A percentile compares a stretch with the other conserved stretches of the same genome.
Evolutionary conservation across 169 alveolate genomes (phyloP).

Genomic region (Plasmodium gallinaceum): DNA sequence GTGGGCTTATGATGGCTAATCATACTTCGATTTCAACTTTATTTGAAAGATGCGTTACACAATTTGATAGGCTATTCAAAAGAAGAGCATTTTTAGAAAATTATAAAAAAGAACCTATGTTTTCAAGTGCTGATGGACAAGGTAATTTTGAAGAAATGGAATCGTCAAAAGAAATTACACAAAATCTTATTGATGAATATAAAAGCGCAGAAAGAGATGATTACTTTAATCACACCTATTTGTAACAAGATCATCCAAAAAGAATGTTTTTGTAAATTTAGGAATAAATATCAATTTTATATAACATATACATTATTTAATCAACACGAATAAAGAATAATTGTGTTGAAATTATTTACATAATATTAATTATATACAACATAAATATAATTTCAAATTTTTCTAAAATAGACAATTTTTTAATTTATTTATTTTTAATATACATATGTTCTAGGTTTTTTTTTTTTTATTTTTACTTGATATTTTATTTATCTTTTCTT

Average conservation of each 20-base stretch:
- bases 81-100: constrained; percentile 98
- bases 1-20: constrained; percentile 98
- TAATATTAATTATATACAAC: too few species aligned
- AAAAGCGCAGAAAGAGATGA: constrained; percentile 97
- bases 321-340: too few species aligned
- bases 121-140: constrained; percentile 89
- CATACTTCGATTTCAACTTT: constrained; percentile 97
- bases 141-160: constrained; percentile 94
- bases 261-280: too few species aligned
- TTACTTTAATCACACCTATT: constrained; percentile 83
- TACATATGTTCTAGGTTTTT: too few species aligned
- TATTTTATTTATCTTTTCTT: too few species aligned
- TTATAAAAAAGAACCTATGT: constrained; percentile 91
- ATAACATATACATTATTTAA: too few species aligned
- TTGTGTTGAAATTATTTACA: too few species aligned
- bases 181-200: constrained; percentile 96
- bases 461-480: too few species aligned
- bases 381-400: too few species aligned
- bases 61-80: constrained; percentile 93
- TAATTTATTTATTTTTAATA: too few species aligned
- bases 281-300: too few species aligned
- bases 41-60: constrained; percentile 93
- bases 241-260: background rate
- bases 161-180: constrained; percentile 91
- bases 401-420: too few species aligned